These are phyloP conservation scores for Crucibulum laeve DNA, from an alignment of 768 basidiomycete genomes.

Conservation along the genomic window DNA sequence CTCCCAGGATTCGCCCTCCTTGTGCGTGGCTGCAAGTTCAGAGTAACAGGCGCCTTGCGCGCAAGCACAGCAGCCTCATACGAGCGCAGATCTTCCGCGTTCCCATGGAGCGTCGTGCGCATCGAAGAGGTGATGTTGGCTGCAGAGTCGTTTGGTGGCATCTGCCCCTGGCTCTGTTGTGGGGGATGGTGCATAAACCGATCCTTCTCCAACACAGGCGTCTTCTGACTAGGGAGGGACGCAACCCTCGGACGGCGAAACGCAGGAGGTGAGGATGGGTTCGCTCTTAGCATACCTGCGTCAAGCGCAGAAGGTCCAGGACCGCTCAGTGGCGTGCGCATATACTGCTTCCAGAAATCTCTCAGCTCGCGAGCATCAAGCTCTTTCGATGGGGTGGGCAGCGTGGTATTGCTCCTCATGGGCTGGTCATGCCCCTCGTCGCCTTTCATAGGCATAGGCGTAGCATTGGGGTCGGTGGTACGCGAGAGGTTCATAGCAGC, in stretches of 20 bases:
- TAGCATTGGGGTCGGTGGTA: constrained; percentile 36
- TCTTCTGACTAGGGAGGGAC: constrained; percentile 66
- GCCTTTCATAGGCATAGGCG: constrained; percentile 39
- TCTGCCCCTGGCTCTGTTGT: constrained; percentile 12
- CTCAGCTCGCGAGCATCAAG: constrained; percentile 22
- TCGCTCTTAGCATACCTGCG: constrained; percentile 5
- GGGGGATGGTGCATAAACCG: constrained; percentile 11
- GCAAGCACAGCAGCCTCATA: constrained; percentile 78
- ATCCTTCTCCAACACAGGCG: constrained; percentile 42
- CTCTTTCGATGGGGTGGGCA: constrained; percentile 17
- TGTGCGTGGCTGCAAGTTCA: constrained; percentile 50
- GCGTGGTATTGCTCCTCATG: constrained; percentile 1
- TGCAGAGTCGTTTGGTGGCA: constrained; percentile 10
- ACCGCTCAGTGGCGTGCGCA: constrained; percentile 59
- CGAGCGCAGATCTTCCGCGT: constrained; percentile 60
- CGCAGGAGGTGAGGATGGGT: constrained; percentile 1
- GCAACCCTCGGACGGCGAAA: constrained; percentile 48
- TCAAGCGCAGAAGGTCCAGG: constrained; percentile 14
- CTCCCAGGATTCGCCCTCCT: constrained; percentile 15
- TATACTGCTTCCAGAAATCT: constrained; percentile 73
- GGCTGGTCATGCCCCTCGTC: neutral
- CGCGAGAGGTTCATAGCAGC: constrained; percentile 13
- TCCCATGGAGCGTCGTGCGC: constrained; percentile 40
- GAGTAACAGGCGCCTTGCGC: constrained; percentile 52
- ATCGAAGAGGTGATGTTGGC: constrained; percentile 24